Evolutionary conservation across 2,329 filamentous ascomycete genomes (phyloP), one percentile per base, ranked within the genome.

Genomic region (Colletotrichum australisinense): DNA sequence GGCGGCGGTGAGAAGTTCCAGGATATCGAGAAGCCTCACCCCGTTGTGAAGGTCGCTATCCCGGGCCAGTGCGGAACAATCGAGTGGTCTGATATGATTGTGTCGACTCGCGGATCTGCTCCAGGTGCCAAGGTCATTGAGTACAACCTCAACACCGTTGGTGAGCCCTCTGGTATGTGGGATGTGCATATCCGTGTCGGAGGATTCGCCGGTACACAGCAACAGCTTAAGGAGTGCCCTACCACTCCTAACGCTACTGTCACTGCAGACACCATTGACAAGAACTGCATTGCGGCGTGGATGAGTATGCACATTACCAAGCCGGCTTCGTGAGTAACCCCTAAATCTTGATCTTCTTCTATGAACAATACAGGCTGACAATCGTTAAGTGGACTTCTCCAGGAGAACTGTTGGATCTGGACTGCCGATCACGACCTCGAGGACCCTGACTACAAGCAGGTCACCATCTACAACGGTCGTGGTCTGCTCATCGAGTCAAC

Each of bases 101-200:
- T 95, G 16, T 91, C 90, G 67, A 94, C 92, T 0, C 87, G 90
- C 69, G 93, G 93, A 1, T 83, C 91, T 30, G 87, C 91, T 8
- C 86, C 90, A 1, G 94, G 94, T 5, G 93, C 93, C 1, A 86
- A 92, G 8, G 83, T 95, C 7, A 90, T 95, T 71, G 88, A 95
- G 79, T 95, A 92, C 86, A 95, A 95, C 79, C 84, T 95, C 19
- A 87, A 86, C 63, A 86, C 86, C 19, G 77, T 82, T 4, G 78
- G 78, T 14, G 87, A 76, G 66, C 86, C 87, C 16, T 84, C 84
- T 8, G 91, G 90, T 5, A 87, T 93, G 81, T 96, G 93, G 93
- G 94, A 95, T 79, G 89, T 93, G 12, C 93, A 96, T 82, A 90
- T 93, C 78, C 91, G 94, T 75, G 88, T 95, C 63, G 93, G 93